These are phyloP conservation scores for Ceratorhiza oryzae-sativae DNA, from an alignment of 1,284 basidiomycete species.

Conservation along the genomic window DNA sequence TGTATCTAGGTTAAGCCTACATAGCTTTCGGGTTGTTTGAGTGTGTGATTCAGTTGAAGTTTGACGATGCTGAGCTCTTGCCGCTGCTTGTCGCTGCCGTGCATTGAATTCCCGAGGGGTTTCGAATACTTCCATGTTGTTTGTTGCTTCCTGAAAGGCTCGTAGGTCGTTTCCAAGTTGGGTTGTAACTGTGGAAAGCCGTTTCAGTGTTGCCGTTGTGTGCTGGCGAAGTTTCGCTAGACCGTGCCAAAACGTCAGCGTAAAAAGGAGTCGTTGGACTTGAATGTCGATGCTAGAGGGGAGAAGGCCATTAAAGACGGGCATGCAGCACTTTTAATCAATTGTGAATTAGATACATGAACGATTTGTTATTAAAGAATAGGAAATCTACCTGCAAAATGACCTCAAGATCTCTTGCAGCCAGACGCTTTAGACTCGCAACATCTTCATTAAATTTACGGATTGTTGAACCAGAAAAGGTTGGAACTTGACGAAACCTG, in stretches of 20 bases:
- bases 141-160: slow-evolving; percentile 45
- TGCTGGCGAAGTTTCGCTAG: slow-evolving; percentile 15
- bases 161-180: slow-evolving; percentile 43
- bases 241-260: background rate
- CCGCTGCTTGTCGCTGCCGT: slow-evolving; percentile 27
- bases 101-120: slow-evolving; percentile 47
- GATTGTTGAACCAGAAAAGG: slow-evolving; percentile 37
- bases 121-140: slow-evolving; percentile 46
- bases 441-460: slow-evolving; percentile 39
- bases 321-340: slow-evolving; percentile 49
- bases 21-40: background rate
- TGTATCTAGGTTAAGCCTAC: slow-evolving; percentile 48
- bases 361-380: background rate
- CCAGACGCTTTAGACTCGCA: slow-evolving; percentile 33
- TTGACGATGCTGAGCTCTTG: background rate
- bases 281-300: slow-evolving; percentile 26
- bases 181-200: slow-evolving; percentile 40
- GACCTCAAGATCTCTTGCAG: slow-evolving; percentile 40
- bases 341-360: background rate
- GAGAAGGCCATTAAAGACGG: slow-evolving; percentile 52
- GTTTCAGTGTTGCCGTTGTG: background rate
- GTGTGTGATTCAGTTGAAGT: background rate
- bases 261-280: background rate
- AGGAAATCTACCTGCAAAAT: slow-evolving; percentile 8
- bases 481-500: slow-evolving; percentile 38